phyloP scores from a whole-genome alignment of 1,284 basidiomycete species.

The Porogramme epimiltina region DNA sequence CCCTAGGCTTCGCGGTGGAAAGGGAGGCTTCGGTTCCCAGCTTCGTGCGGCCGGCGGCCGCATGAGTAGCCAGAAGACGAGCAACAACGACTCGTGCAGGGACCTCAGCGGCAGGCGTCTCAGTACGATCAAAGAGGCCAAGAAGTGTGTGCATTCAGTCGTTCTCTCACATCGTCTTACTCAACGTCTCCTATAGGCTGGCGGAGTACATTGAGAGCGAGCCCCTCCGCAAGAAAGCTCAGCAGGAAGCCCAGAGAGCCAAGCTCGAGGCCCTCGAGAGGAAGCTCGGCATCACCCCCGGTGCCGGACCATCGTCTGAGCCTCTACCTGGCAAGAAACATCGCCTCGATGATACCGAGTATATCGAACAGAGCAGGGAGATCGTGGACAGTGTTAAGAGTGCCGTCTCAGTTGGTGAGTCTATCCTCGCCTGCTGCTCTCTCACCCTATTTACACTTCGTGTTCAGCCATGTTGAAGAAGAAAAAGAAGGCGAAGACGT shows the following conservation, averaged over 20 bases:
- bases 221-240: conserved; percentile 79
- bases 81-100: conserved; percentile 93
- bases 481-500: conserved; percentile 79
- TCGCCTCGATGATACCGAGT: conserved; percentile 91
- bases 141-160: conserved; percentile 60
- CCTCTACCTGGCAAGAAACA: conserved; percentile 77
- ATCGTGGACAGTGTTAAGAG: conserved; percentile 91
- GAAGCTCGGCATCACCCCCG: conserved; percentile 69
- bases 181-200: conserved; percentile 51
- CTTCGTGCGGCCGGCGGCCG: conserved; percentile 95
- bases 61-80: conserved; percentile 95
- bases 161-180: neutral
- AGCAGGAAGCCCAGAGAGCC: conserved; percentile 78
- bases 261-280: conserved; percentile 87
- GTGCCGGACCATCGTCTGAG: conserved; percentile 42
- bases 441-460: conserved; percentile 5
- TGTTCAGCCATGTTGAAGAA: conserved; percentile 73
- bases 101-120: conserved; percentile 90
- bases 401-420: conserved; percentile 82
- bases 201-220: conserved; percentile 89
- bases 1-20: conserved; percentile 83
- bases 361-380: conserved; percentile 89
- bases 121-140: conserved; percentile 95
- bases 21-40: conserved; percentile 97
- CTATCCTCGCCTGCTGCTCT: neutral